Base-by-base conservation (phyloP, 2,329 filamentous ascomycete species). In the Calonectria fujianensis region DNA sequence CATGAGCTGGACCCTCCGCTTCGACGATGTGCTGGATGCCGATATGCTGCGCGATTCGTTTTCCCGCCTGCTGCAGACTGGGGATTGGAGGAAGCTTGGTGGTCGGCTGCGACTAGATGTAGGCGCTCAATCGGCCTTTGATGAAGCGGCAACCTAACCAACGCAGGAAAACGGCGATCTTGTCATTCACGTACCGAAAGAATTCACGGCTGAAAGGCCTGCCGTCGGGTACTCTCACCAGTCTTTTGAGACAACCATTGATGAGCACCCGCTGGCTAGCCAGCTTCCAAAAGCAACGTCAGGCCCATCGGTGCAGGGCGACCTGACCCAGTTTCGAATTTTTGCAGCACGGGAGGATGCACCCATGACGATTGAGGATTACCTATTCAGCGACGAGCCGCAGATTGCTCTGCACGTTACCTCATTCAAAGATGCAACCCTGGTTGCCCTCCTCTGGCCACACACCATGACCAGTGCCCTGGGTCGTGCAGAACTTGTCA, bases 391-490 rank as follows among this genome's bases (percentile, higher is more conserved):
- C 7, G 88, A 90, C 76, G 80, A 77, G 18, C 89, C 89, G 0
- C 86, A 88, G 75, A 78, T 91, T 6, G 84, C 85, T 4, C 80
- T 91, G 8, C 87, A 89, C 75, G 82, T 91, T 51, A 85, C 86
- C 3, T 85, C 85, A 0, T 91, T 91, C 78, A 79, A 77, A 2
- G 87, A 91, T 70, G 86, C 87, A 0, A 91, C 90, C 0, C 78
- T 91, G 0, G 82, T 91, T 4, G 83, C 84, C 0, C 75, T 91
- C 0, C 81, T 82, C 1, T 89, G 85, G 82, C 85, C 87, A 1
- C 90, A 91, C 78, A 86, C 85, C 0, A 79, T 90, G 9, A 85
- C 86, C 70, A 89, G 91, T 75, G 87, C 83, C 2, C 83, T 88
- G 77, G 89, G 87, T 4, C 83, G 83, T 31, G 77, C 81, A 3